Evolutionary conservation across 164 flowering plant genomes (phyloP), one percentile per base, ranked within the genome.

Genomic region (Annona cherimola): DNA sequence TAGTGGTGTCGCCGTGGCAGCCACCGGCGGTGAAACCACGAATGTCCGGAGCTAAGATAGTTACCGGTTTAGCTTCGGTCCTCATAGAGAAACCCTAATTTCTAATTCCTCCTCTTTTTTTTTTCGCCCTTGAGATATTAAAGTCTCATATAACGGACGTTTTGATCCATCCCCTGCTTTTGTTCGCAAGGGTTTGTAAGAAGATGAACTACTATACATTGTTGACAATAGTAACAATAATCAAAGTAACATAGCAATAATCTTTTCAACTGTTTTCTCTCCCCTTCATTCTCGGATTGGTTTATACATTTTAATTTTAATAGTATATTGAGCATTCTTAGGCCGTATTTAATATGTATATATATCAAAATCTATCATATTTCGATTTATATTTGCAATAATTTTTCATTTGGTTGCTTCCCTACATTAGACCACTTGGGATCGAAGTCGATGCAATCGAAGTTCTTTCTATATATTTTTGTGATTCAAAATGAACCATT

Each of bases 31-130:
- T 87, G 19, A 84, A 77, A 71, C 86, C 89, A 12, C 84, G 71
- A 76, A 79, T 76, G 54, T 55, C 71, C 3, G 91, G 87, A 61
- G 79, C 71, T 14, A 85, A 82, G 79, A 64, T 86, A 14, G 85
- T 84, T 3, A 81, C 90, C 59, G 96, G 96, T 71, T 80, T 91
- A 75, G 88, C 94, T 41, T 89, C 92, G 1, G 80, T 87, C 42
- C 78, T 89, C 55, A 74, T 81, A 63, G 87, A 86, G 44, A 76
- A 86, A 75, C 80, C 83, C 61, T 73, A 73, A 82, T 63, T 62
- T 66, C 50, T 60, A 12, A 44, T 9, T 61, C 3, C 14, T 20
- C 1, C 1, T 71, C 0, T 11, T 61, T 61, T 61, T 61, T 61
- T 61, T 41, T 40, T 63, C 9, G 12, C 9, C 11, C 42, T 44